Percentiles rank a stretch among this genome's conserved stretches.
Conservation (phyloP, 768 basidiomycete genomes). For the Dentipellis fragilis region DNA sequence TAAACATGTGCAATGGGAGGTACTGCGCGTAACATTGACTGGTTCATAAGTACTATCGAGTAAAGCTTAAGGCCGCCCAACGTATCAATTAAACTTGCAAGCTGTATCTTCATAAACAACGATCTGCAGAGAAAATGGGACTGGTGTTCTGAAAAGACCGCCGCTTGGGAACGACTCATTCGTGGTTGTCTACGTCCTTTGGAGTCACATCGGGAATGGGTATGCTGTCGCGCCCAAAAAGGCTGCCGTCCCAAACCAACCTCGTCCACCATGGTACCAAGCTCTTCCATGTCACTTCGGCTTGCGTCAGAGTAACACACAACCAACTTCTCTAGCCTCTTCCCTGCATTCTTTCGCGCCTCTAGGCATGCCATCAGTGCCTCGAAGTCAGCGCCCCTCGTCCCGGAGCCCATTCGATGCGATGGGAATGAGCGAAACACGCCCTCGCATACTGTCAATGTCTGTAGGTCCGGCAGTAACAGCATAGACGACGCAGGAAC, state of each 20-base stretch:
- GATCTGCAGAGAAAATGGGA: background rate
- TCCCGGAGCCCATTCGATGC: background rate
- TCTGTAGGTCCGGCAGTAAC: constrained; percentile 5
- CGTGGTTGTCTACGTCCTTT: background rate
- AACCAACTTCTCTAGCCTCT: constrained; percentile 4
- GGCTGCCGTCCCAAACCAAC: constrained; percentile 14
- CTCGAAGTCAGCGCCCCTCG: background rate
- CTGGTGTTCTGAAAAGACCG: background rate
- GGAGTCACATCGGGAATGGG: constrained; percentile 1
- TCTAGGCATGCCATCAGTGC: constrained; percentile 6
- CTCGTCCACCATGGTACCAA: constrained; percentile 4
- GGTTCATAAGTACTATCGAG: too few relatives aligned
- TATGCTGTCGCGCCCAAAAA: constrained; percentile 4
- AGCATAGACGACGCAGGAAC: too few relatives aligned
- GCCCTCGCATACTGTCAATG: constrained; percentile 9
- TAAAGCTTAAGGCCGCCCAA: too few relatives aligned
- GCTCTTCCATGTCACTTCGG: constrained; percentile 12
- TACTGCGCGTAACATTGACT: too few relatives aligned
- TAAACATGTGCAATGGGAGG: too few relatives aligned
- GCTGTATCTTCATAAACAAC: too few relatives aligned
- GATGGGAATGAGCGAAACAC: constrained; percentile 3
- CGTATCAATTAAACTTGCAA: too few relatives aligned
- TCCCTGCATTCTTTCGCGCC: background rate
- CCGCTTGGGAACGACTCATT: background rate
- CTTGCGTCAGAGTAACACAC: constrained; percentile 13